Conservation (phyloP, 192 early-diverging fungal species). For the Umbelopsis isabellina region DNA sequence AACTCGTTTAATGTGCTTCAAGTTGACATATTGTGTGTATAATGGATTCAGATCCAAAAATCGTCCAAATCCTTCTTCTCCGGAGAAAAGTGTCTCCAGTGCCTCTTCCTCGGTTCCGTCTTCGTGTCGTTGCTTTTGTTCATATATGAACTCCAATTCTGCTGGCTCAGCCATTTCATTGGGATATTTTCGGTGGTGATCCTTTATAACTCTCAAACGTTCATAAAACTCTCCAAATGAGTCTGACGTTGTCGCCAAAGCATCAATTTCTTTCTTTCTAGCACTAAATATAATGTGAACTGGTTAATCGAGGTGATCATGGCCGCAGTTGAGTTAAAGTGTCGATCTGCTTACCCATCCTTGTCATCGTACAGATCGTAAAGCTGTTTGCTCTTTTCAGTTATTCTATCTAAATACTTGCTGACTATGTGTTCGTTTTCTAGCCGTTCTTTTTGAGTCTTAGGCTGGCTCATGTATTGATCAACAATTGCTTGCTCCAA, state of each 20-base stretch:
- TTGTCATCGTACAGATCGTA: conserved; percentile 71
- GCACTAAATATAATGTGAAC: conserved; percentile 42
- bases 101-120: conserved; percentile 46
- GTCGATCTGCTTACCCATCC: conserved; percentile 56
- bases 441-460: conserved; percentile 82
- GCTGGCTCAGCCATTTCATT: conserved; percentile 77
- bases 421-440: conserved; percentile 80
- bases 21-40: conserved; percentile 83
- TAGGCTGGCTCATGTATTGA: conserved; percentile 75
- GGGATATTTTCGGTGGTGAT: conserved; percentile 78
- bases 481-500: conserved; percentile 87
- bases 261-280: conserved; percentile 69
- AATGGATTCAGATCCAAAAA: conserved; percentile 86
- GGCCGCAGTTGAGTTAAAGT: not conserved
- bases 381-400: conserved; percentile 63
- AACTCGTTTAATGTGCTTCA: conserved; percentile 62
- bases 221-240: conserved; percentile 84
- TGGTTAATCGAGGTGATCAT: not conserved
- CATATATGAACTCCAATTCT: conserved; percentile 71
- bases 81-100: conserved; percentile 89
- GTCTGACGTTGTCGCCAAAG: conserved; percentile 60
- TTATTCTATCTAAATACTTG: conserved; percentile 72
- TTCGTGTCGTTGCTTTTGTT: conserved; percentile 53
- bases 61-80: conserved; percentile 84
- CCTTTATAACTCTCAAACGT: conserved; percentile 80